A percentile compares a stretch with the other conserved stretches of the same genome.
Evolutionary conservation across 2,329 filamentous ascomycete species (phyloP).

Genomic region (Stachybotrys chlorohalonatus): DNA sequence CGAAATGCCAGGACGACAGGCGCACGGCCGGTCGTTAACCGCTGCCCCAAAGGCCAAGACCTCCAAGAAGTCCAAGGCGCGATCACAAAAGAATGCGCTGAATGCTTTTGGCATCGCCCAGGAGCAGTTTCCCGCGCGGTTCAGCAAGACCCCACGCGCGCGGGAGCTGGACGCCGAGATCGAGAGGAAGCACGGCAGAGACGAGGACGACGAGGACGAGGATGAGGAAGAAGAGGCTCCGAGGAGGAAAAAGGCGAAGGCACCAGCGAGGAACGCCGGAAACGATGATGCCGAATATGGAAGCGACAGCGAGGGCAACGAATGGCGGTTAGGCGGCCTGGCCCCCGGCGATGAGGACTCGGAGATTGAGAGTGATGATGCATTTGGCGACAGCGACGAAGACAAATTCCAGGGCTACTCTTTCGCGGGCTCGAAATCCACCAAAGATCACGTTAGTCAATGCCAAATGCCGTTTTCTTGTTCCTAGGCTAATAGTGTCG

Average conservation of each 20-base stretch:
- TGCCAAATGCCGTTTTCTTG: not conserved
- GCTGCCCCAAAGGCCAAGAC: constrained; percentile 24
- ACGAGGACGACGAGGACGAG: constrained; percentile 35
- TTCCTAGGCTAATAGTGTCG: not conserved
- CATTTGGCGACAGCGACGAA: constrained; percentile 81
- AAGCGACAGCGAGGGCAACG: constrained; percentile 77
- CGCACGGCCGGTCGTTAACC: constrained; percentile 45
- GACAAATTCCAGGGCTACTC: constrained; percentile 71
- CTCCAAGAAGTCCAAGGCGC: constrained; percentile 37
- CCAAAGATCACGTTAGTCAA: constrained; percentile 17
- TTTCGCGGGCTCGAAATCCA: constrained; percentile 39
- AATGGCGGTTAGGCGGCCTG: constrained; percentile 66
- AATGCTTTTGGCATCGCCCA: constrained; percentile 50
- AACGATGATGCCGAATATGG: constrained; percentile 60
- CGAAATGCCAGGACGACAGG: constrained; percentile 49
- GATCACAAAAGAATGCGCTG: constrained; percentile 39
- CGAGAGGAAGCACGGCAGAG: constrained; percentile 33
- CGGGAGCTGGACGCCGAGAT: constrained; percentile 41
- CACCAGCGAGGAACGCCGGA: constrained; percentile 28
- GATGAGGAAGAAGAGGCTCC: constrained; percentile 44
- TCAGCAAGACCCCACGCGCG: constrained; percentile 39
- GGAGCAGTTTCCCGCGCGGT: constrained; percentile 38
- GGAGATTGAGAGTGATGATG: constrained; percentile 62
- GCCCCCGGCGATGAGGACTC: constrained; percentile 51
- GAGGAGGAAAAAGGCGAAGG: constrained; percentile 30